Evolutionary conservation across 2,329 filamentous ascomycete species (phyloP).

Genomic region (Trichophyton benhamiae): DNA sequence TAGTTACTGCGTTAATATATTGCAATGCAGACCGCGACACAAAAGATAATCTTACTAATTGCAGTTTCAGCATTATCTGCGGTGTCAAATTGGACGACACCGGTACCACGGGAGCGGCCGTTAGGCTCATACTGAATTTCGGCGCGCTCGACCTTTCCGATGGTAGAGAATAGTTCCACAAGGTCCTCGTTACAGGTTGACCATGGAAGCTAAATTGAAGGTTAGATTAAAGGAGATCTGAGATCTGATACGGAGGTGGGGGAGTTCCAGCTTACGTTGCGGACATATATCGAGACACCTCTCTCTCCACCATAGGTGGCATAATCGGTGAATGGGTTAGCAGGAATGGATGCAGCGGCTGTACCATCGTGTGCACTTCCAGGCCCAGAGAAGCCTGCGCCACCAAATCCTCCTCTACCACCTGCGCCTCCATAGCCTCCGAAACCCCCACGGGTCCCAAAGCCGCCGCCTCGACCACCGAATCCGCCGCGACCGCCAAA

Average conservation of each 20-base stretch:
- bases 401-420: slow-evolving; percentile 35
- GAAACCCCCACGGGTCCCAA: slow-evolving; percentile 42
- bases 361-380: slow-evolving; percentile 30
- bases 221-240: neutral
- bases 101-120: slow-evolving; percentile 84
- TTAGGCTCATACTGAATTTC: slow-evolving; percentile 98
- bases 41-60: slow-evolving; percentile 45
- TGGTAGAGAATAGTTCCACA: slow-evolving; percentile 91
- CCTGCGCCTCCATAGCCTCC: slow-evolving; percentile 39
- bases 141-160: slow-evolving; percentile 95
- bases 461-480: slow-evolving; percentile 41
- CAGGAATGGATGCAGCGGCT: slow-evolving; percentile 35
- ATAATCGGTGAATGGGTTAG: slow-evolving; percentile 89
- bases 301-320: slow-evolving; percentile 78
- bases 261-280: slow-evolving; percentile 58
- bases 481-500: slow-evolving; percentile 41
- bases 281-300: slow-evolving; percentile 79
- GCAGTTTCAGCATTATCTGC: slow-evolving; percentile 78
- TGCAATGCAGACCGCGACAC: neutral
- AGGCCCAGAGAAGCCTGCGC: slow-evolving; percentile 25
- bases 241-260: neutral
- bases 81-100: slow-evolving; percentile 87
- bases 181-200: slow-evolving; percentile 97
- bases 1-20: slow-evolving; percentile 25
- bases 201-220: slow-evolving; percentile 67